A percentile compares a stretch with the other conserved stretches of the same genome.
Conservation (phyloP, 257 asterid species). For the Solanum peruvianum region DNA sequence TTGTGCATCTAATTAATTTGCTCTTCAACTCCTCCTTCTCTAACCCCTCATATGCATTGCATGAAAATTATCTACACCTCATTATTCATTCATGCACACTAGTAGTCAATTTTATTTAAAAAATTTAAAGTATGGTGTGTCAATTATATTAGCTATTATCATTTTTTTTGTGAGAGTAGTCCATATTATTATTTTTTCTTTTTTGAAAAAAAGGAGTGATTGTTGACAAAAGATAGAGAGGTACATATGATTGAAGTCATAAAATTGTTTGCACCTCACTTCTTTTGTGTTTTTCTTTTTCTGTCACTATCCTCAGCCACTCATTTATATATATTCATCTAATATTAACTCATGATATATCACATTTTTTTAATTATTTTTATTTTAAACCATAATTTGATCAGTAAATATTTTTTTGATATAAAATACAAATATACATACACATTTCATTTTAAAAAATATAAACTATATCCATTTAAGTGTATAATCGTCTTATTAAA, state of each 20-base stretch:
- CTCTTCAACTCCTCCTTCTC: background rate
- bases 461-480: background rate
- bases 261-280: slow-evolving; percentile 28
- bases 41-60: background rate
- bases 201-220: no score
- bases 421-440: background rate
- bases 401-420: background rate
- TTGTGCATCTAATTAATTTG: background rate
- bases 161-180: no score
- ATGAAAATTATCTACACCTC: slow-evolving; percentile 18
- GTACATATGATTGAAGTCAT: background rate
- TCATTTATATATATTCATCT: background rate
- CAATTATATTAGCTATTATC: no score
- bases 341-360: background rate
- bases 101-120: no score
- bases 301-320: slow-evolving; percentile 45
- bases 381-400: background rate
- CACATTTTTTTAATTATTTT: background rate
- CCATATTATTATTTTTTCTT: no score
- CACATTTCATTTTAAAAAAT: background rate
- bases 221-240: background rate
- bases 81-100: slow-evolving; percentile 64
- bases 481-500: background rate
- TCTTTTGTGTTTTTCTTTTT: slow-evolving; percentile 53
- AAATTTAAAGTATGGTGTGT: no score